Percentiles rank a stretch among this genome's conserved stretches.
These are phyloP conservation scores for Conticribra weissflogii DNA, from an alignment of 108 stramenopile species.

Conservation along the genomic window DNA sequence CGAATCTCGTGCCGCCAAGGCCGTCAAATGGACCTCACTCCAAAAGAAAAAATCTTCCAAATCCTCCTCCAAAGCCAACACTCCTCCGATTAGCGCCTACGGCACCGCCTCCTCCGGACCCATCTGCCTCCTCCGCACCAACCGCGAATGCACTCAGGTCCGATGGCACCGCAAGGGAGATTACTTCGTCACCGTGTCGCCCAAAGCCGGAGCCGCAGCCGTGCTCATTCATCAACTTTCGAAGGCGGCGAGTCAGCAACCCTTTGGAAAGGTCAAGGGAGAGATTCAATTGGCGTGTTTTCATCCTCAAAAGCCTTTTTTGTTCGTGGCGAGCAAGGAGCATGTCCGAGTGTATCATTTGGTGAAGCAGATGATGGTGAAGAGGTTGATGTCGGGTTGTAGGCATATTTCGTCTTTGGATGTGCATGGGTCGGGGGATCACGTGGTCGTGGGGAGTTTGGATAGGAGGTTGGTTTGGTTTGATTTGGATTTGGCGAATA, in stretches of 20 bases:
- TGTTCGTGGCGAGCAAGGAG: constrained; percentile 96
- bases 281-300: constrained; percentile 92
- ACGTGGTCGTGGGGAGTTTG: constrained; percentile 92
- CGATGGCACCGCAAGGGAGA: constrained; percentile 98
- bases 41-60: constrained; percentile 9
- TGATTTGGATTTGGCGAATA: constrained; percentile 92
- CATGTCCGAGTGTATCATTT: constrained; percentile 96
- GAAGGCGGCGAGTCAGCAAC: constrained; percentile 93
- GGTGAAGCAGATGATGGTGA: constrained; percentile 93
- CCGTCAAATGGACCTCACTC: constrained; percentile 68
- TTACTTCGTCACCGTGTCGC: constrained; percentile 94
- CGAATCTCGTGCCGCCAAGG: constrained; percentile 80
- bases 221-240: constrained; percentile 96
- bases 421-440: constrained; percentile 96
- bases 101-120: constrained; percentile 60
- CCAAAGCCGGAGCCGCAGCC: constrained; percentile 76
- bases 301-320: constrained; percentile 96
- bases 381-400: constrained; percentile 89
- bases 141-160: constrained; percentile 66
- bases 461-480: constrained; percentile 98
- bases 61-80: neutral
- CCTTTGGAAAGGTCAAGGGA: constrained; percentile 90
- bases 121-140: constrained; percentile 64
- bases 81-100: constrained; percentile 55
- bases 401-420: constrained; percentile 97